Conservation (phyloP, 2,329 filamentous ascomycete species). For the Hyphodiscus sp. region DNA sequence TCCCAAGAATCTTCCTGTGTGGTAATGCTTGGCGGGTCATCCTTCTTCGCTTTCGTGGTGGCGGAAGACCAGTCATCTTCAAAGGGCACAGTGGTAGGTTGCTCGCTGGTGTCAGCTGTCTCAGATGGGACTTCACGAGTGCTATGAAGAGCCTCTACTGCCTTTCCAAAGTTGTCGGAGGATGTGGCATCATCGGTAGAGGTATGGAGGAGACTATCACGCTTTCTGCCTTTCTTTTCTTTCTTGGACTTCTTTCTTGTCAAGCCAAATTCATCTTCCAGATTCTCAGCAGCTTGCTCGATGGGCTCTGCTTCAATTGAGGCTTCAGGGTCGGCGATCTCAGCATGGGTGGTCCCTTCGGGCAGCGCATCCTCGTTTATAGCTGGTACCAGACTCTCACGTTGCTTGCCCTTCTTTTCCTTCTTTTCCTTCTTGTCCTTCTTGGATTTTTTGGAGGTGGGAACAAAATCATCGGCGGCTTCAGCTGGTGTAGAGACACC, state of each 20-base stretch:
- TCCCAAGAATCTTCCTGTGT: background rate
- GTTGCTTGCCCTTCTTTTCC: constrained; percentile 15
- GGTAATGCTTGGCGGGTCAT: constrained; percentile 25
- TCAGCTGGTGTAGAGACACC: background rate
- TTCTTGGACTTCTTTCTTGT: constrained; percentile 21
- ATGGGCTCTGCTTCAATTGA: constrained; percentile 5
- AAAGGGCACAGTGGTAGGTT: background rate
- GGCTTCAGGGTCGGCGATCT: background rate
- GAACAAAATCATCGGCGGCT: background rate
- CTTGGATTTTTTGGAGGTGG: constrained; percentile 14
- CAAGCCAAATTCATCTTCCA: constrained; percentile 7
- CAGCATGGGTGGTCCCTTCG: background rate
- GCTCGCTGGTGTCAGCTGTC: background rate
- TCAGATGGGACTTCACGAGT: background rate
- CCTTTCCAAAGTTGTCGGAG: background rate
- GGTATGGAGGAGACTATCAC: constrained; percentile 4
- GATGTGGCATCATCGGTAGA: background rate
- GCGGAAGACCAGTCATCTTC: background rate
- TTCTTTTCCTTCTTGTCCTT: constrained; percentile 24
- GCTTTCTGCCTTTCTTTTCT: constrained; percentile 20
- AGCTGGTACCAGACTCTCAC: background rate
- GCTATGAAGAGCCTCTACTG: background rate
- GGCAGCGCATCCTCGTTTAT: background rate
- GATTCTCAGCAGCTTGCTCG: constrained; percentile 3
- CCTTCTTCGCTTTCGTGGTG: constrained; percentile 21